Base-by-base conservation (phyloP, 768 basidiomycete species). In the Trametes cinnabarina region DNA sequence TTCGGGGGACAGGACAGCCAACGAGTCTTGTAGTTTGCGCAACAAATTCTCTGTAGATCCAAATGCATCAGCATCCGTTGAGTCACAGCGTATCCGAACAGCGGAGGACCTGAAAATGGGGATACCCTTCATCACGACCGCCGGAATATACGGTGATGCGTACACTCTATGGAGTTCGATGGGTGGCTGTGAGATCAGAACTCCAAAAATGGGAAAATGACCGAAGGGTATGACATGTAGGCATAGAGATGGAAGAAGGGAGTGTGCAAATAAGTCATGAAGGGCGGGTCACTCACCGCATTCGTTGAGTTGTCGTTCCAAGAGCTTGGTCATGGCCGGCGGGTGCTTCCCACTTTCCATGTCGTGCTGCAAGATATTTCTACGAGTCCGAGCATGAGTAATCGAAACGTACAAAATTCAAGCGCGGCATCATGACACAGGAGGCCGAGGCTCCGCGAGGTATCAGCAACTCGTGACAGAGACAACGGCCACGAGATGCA, bases 221-320 rank as follows among this genome's bases (percentile, higher is more conserved):
- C n/a, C n/a, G n/a, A 55, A 60, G 44, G 49, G 46, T 19, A 40
- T 17, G 35, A 20, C 48, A 59, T 41, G 22, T 28, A 39, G 20
- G 48, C 40, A 17, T 44, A 39, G 39, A 19, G 49, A 32, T 12
- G 11, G 32, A 32, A 25, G 34, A 25, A 37, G 60, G 14, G 19
- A 14, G n/a, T n/a, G n/a, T n/a, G 23, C 15, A n/a, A 19, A 40
- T 19, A 2, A 7, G 30, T 32, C n/a, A 32, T 12, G 15, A n/a
- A 23, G 28, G 41, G 22, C 42, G 10, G 55, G 40, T 30, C 42
- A 79, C 91, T 66, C 66, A 94, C 94, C 94, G 67, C 93, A 94
- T 69, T 92, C 91, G 67, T 92, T 88, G 65, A 98, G 79, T 69
- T 98, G 96, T 52, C 92, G 83, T 66, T 92, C 89, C 46, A 99